phyloP scores from a whole-genome alignment of 805 yeast species.

The Saccharomycopsis selenospora region DNA sequence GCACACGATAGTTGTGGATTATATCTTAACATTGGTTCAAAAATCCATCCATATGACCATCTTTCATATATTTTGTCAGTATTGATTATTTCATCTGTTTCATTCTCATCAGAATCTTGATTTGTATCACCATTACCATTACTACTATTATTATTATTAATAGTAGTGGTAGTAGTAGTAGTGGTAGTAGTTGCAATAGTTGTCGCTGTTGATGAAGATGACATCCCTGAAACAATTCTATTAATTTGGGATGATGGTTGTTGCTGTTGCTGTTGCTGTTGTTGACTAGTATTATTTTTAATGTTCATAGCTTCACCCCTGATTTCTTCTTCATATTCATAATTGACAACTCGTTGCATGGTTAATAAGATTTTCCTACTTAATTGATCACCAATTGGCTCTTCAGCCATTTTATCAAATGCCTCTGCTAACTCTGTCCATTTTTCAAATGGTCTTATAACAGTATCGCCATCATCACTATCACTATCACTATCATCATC shows the following conservation, averaged over 20 bases:
- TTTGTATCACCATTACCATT: not conserved
- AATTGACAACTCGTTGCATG: not conserved
- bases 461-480: not conserved
- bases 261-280: no score
- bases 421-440: slow-evolving; percentile 5
- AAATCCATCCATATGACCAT: slow-evolving; percentile 37
- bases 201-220: not conserved
- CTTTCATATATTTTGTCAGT: slow-evolving; percentile 46
- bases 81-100: slow-evolving; percentile 30
- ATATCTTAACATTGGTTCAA: slow-evolving; percentile 44
- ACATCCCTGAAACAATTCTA: not conserved
- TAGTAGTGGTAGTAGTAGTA: not conserved
- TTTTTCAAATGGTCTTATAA: not conserved
- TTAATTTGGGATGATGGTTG: no score
- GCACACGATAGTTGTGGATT: slow-evolving; percentile 49
- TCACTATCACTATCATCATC: slow-evolving; percentile 8
- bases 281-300: no score
- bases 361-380: not conserved
- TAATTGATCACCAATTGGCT: not conserved
- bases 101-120: not conserved
- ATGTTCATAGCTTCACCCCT: slow-evolving; percentile 2
- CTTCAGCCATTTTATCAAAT: slow-evolving; percentile 4
- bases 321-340: slow-evolving; percentile 8
- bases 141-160: not conserved
- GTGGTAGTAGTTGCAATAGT: not conserved